Evolutionary conservation across 2,329 filamentous ascomycete genomes (phyloP).

Genomic region (Cladophialophora exuberans): DNA sequence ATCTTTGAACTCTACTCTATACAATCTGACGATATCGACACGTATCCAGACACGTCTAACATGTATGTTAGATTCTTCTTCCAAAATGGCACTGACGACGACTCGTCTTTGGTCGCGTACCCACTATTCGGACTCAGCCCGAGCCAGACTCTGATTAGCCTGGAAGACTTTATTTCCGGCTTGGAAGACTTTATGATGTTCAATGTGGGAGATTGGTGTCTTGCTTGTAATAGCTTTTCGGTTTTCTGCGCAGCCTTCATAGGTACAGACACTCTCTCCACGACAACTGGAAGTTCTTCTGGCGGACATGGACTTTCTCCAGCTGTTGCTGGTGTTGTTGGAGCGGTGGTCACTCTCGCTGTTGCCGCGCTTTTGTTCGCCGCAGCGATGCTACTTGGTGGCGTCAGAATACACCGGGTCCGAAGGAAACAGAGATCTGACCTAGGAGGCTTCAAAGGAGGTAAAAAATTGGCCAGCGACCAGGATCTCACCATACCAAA

Average conservation of each 20-base stretch:
- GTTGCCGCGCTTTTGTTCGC: slow-evolving; percentile 46
- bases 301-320: slow-evolving; percentile 36
- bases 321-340: slow-evolving; percentile 59
- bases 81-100: slow-evolving; percentile 56
- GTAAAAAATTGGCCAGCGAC: slow-evolving; percentile 58
- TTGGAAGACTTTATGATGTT: slow-evolving; percentile 50
- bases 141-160: slow-evolving; percentile 51
- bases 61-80: slow-evolving; percentile 61
- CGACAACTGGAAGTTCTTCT: slow-evolving; percentile 5
- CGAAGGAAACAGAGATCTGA: slow-evolving; percentile 40
- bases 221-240: slow-evolving; percentile 47
- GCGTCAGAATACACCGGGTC: slow-evolving; percentile 48
- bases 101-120: slow-evolving; percentile 45
- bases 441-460: slow-evolving; percentile 61
- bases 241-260: slow-evolving; percentile 56
- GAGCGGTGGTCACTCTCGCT: slow-evolving; percentile 56
- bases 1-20: slow-evolving; percentile 58
- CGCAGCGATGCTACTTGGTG: slow-evolving; percentile 48
- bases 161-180: slow-evolving; percentile 53
- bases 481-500: slow-evolving; percentile 54
- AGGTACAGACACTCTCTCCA: slow-evolving; percentile 14
- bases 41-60: slow-evolving; percentile 47
- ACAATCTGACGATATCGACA: slow-evolving; percentile 36
- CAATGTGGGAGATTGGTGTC: slow-evolving; percentile 58
- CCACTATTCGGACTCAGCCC: slow-evolving; percentile 56